These are phyloP conservation scores for Penicillium sp. DNA, from an alignment of 2,329 filamentous ascomycete genomes.

Conservation along the genomic window DNA sequence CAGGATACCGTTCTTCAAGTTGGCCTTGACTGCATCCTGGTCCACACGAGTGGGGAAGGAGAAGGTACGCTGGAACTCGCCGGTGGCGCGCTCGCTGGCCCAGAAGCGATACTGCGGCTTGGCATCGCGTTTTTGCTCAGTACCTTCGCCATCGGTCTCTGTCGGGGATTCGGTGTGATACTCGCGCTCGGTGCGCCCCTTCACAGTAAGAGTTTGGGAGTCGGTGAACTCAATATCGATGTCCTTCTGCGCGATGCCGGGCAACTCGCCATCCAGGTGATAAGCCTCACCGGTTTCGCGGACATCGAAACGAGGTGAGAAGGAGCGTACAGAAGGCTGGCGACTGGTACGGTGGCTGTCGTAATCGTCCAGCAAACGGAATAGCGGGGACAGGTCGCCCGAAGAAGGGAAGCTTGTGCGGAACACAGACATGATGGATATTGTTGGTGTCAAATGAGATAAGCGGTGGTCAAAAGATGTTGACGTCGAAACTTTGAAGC, in stretches of 20 bases:
- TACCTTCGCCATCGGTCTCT: conserved; percentile 44
- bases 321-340: conserved; percentile 24
- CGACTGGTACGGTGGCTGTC: conserved; percentile 34
- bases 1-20: conserved; percentile 60
- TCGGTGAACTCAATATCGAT: conserved; percentile 50
- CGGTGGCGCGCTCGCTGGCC: conserved; percentile 59
- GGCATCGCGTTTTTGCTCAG: conserved; percentile 23
- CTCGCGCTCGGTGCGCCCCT: conserved; percentile 43
- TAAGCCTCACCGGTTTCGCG: conserved; percentile 46
- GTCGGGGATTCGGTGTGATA: conserved; percentile 43
- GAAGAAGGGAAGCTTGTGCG: conserved; percentile 23
- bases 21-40: conserved; percentile 61
- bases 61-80: conserved; percentile 60
- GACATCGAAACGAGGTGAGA: conserved; percentile 49
- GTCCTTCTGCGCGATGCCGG: conserved; percentile 47
- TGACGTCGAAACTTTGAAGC: background rate
- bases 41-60: conserved; percentile 58
- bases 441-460: background rate
- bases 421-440: conserved; percentile 37
- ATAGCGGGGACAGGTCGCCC: conserved; percentile 44
- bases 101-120: conserved; percentile 51
- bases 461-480: background rate
- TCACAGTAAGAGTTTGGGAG: conserved; percentile 47
- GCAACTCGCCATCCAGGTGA: conserved; percentile 49
- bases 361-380: conserved; percentile 48